Evolutionary conservation across 768 basidiomycete genomes (phyloP).

Genomic region (Rhodotorula sphaerocarpa): DNA sequence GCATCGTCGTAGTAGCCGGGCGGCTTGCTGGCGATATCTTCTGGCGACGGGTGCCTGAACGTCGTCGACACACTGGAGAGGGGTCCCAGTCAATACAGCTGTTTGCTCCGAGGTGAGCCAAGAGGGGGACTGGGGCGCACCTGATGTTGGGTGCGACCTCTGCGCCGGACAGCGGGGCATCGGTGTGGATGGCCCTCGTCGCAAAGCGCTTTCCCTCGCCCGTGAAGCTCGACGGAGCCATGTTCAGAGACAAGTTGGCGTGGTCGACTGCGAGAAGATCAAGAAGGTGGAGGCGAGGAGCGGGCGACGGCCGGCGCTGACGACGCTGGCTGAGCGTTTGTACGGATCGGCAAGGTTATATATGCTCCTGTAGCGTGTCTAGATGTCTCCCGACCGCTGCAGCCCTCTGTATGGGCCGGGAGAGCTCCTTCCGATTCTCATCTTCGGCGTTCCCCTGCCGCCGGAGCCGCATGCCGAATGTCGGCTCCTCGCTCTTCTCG

Average conservation of each 20-base stretch:
- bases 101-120: not conserved
- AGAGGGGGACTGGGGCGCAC: not conserved
- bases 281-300: too few relatives aligned
- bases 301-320: too few relatives aligned
- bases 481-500: too few relatives aligned
- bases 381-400: too few relatives aligned
- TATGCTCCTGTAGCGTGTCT: too few relatives aligned
- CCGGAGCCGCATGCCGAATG: too few relatives aligned
- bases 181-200: constrained; percentile 17
- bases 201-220: not conserved
- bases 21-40: constrained; percentile 10
- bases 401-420: too few relatives aligned
- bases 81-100: not conserved
- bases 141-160: constrained; percentile 30
- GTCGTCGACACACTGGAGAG: constrained; percentile 23
- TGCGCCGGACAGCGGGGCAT: not conserved
- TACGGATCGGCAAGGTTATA: too few relatives aligned
- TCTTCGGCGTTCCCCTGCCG: too few relatives aligned
- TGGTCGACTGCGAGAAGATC: too few relatives aligned
- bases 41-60: constrained; percentile 33
- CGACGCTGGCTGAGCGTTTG: too few relatives aligned
- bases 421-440: too few relatives aligned
- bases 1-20: constrained; percentile 17
- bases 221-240: not conserved
- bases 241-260: not conserved